phyloP scores from a whole-genome alignment of 768 basidiomycete species.

The Melanogaster broomeanus region DNA sequence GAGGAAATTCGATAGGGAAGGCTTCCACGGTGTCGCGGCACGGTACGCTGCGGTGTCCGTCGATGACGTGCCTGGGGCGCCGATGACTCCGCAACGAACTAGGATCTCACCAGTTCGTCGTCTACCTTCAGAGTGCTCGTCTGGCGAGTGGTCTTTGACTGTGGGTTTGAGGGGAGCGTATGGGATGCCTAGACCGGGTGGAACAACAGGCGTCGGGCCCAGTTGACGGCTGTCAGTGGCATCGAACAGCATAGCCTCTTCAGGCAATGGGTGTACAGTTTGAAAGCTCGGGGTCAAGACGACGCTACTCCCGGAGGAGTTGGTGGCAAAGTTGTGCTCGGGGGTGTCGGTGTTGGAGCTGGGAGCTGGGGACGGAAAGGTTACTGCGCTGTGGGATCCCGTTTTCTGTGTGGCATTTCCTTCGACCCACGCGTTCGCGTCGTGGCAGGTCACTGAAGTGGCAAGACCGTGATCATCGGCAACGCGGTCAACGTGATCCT shows the following conservation, averaged over 20 bases:
- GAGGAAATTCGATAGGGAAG: neutral
- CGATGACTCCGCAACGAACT: slow-evolving; percentile 18
- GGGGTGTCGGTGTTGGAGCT: slow-evolving; percentile 2
- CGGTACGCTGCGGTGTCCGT: neutral
- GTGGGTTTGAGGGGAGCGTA: neutral
- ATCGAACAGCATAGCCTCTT: neutral
- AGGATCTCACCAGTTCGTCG: slow-evolving; percentile 20
- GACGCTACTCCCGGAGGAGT: neutral
- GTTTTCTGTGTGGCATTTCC: slow-evolving; percentile 10
- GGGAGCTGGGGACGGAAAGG: slow-evolving; percentile 8
- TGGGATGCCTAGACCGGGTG: slow-evolving; percentile 1
- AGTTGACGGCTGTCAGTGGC: neutral
- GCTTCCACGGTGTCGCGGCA: neutral
- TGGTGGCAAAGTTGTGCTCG: neutral
- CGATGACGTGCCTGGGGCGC: slow-evolving; percentile 1
- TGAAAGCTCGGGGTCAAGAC: neutral
- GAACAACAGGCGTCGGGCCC: slow-evolving; percentile 4
- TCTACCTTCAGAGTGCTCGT: slow-evolving; percentile 17
- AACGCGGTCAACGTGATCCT: slow-evolving; percentile 19
- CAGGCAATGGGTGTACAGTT: slow-evolving; percentile 1
- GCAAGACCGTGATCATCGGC: neutral
- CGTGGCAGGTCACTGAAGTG: slow-evolving; percentile 22
- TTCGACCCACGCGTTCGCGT: slow-evolving; percentile 23
- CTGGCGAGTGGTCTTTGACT: neutral
- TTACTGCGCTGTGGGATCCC: slow-evolving; percentile 5